Conservation (phyloP, 169 alveolate species). For the Sarcocystis neurona region DNA sequence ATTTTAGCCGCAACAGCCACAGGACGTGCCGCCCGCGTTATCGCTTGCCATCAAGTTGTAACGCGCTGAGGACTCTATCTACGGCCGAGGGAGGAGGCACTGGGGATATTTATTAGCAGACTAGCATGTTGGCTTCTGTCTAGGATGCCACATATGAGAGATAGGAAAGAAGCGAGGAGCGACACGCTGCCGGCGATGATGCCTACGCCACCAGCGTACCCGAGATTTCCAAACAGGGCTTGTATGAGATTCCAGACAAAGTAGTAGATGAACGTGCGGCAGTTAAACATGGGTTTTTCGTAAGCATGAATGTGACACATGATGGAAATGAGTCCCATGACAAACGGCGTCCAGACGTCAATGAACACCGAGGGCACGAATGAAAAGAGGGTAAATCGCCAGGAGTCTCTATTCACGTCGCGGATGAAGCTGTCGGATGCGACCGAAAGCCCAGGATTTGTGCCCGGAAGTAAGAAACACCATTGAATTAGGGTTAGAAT, state of each 20-base stretch:
- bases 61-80: no score
- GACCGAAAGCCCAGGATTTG: constrained; percentile 5
- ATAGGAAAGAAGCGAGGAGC: constrained; percentile 31
- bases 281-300: constrained; percentile 25
- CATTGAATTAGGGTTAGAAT: constrained; percentile 39
- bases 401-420: constrained; percentile 31
- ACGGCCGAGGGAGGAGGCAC: no score
- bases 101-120: constrained; percentile 46
- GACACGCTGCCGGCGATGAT: constrained; percentile 56
- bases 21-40: no score
- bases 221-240: constrained; percentile 60
- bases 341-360: constrained; percentile 50
- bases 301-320: constrained; percentile 43
- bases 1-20: no score
- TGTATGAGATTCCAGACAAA: constrained; percentile 51
- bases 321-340: constrained; percentile 55
- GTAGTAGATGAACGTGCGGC: constrained; percentile 40
- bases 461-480: constrained; percentile 43
- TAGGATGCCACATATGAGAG: constrained; percentile 46
- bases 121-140: constrained; percentile 40
- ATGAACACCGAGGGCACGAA: constrained; percentile 48
- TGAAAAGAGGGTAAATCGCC: constrained; percentile 53
- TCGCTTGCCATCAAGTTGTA: no score
- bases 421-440: not conserved
- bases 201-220: constrained; percentile 58